phyloP scores from a whole-genome alignment of 371 early-diverging fungal species.

The Capniomyces stellatus region DNA sequence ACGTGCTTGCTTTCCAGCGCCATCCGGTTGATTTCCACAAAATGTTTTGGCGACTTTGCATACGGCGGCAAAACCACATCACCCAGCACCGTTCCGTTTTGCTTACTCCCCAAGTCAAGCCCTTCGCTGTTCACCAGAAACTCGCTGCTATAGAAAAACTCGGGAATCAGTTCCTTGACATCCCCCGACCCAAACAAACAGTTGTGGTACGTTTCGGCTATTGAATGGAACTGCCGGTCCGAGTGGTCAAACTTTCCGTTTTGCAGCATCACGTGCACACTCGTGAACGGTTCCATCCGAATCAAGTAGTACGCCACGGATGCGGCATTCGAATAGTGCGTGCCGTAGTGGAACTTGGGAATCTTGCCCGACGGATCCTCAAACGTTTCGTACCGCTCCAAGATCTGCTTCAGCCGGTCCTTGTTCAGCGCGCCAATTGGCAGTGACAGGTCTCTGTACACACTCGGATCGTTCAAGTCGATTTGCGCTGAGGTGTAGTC shows the following conservation, averaged over 20 bases:
- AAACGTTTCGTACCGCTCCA: constrained; percentile 48
- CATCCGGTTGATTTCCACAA: constrained; percentile 65
- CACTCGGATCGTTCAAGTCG: constrained; percentile 33
- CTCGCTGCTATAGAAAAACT: constrained; percentile 56
- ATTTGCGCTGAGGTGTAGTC: constrained; percentile 33
- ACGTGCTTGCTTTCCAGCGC: constrained; percentile 86
- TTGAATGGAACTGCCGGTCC: constrained; percentile 31
- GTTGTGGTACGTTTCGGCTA: constrained; percentile 21
- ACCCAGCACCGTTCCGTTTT: constrained; percentile 29
- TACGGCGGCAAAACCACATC: constrained; percentile 64
- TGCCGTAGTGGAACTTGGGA: constrained; percentile 47
- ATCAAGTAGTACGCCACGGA: constrained; percentile 43
- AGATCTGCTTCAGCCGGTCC: constrained; percentile 29
- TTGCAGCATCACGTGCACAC: constrained; percentile 45
- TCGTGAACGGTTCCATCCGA: constrained; percentile 52
- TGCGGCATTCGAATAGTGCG: constrained; percentile 60
- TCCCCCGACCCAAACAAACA: constrained; percentile 32
- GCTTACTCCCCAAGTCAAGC: constrained; percentile 40
- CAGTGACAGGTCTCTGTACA: constrained; percentile 47
- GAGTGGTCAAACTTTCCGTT: constrained; percentile 60
- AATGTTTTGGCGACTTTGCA: constrained; percentile 73
- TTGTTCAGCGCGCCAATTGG: constrained; percentile 51
- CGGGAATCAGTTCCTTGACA: constrained; percentile 59
- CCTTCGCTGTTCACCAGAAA: constrained; percentile 40
- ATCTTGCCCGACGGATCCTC: constrained; percentile 51